Conservation (phyloP, 2,329 filamentous ascomycete genomes). For the Tolypocladium ovalisporum region DNA sequence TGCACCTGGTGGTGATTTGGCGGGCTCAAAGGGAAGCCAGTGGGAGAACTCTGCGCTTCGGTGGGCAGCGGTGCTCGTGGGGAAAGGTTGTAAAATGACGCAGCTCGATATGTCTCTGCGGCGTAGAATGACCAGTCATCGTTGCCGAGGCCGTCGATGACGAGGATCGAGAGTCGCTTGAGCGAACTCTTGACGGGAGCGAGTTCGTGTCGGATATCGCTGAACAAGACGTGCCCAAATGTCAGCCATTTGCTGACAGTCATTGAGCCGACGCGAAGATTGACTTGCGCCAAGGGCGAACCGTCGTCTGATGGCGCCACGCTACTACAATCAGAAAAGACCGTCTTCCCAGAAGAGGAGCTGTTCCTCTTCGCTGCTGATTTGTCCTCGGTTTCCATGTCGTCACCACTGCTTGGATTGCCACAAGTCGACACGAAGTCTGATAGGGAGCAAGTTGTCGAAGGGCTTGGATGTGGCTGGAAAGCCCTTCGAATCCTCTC, state of each 20-base stretch:
- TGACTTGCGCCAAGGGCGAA: constrained; percentile 58
- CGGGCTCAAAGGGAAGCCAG: constrained; percentile 44
- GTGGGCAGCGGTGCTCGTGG: constrained; percentile 40
- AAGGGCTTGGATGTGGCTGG: constrained; percentile 27
- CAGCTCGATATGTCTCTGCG: constrained; percentile 65
- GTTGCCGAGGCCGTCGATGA: constrained; percentile 77
- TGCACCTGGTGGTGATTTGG: constrained; percentile 68
- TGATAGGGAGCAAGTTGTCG: constrained; percentile 30
- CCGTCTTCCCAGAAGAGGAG: constrained; percentile 18
- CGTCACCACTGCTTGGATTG: background rate
- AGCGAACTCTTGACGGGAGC: constrained; percentile 24
- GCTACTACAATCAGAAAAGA: constrained; percentile 33
- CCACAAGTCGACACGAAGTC: constrained; percentile 21
- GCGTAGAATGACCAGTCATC: constrained; percentile 84
- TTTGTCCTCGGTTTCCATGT: background rate
- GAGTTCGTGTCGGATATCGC: constrained; percentile 64
- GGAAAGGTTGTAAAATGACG: constrained; percentile 67
- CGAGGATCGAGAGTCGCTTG: constrained; percentile 53
- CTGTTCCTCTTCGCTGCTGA: constrained; percentile 18
- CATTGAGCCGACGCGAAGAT: constrained; percentile 68
- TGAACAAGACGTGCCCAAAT: constrained; percentile 75
- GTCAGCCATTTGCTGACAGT: constrained; percentile 83
- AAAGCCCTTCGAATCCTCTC: constrained; percentile 40
- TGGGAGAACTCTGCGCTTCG: constrained; percentile 28
- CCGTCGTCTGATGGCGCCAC: constrained; percentile 42